Evolutionary conservation across 306 rosid genomes (phyloP), one percentile per base, ranked within the genome.

Genomic region (Cucurbita argyrosperma): DNA sequence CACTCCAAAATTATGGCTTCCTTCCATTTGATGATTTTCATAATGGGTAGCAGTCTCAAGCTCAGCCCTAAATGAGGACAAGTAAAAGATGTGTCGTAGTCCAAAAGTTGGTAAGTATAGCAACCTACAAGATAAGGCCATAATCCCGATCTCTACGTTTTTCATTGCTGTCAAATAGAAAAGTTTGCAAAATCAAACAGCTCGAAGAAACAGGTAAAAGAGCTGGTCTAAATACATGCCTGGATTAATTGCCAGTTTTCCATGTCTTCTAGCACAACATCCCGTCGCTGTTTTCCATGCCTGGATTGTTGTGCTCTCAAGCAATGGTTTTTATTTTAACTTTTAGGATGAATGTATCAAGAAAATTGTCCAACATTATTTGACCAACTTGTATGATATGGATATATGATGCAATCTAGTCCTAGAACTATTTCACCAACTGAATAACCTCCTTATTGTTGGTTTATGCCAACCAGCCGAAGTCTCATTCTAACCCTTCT

Each of bases 381-480:
- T 46, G 54, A 66, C 72, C 72, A 21, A 66, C 72, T 21, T 10
- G 39, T 10, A 45, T 9, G 71, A 65, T 23, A 66, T 66, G 38
- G 55, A 66, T 37, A 23, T 66, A 23, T 66, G 72, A 66, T 40
- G 72, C 72, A 30, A 30, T 30, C 35, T 30, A 30, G 35, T 30
- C 35, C 35, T 30, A 30, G 35, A 30, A 30, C 35, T 30, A 30
- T 13, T 49, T 49, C 53, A 49, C 53, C 53, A 49, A 49, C 47
- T 64, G 51, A 35, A 70, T 35, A 70, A 30, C 45, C 46, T 70
- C 12, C 13, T 23, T 8, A 70, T 11, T 66, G n/a, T 66, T 42
- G 72, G 72, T 66, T 43, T 43, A 66, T 6, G 54, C 72, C 54
- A 66, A 66, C 72, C 72, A 66, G 46, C 72, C 38, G 7, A 23